phyloP scores from a whole-genome alignment of 148 eudicot species.

The Gaultheria prostrata region DNA sequence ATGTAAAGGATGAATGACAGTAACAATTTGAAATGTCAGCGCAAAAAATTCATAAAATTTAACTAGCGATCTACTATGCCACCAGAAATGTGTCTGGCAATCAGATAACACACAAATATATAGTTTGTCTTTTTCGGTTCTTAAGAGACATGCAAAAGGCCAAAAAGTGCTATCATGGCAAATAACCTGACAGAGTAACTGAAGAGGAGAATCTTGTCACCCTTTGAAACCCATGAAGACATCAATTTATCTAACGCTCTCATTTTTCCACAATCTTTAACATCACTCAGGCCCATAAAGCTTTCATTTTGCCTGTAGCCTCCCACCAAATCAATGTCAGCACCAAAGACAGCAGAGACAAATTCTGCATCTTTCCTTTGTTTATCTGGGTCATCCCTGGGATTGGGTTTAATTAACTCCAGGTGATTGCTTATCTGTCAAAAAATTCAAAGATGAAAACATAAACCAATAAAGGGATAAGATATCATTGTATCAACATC shows the following conservation, averaged over 20 bases:
- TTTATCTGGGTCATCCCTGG: slow-evolving; percentile 78
- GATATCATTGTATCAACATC: not conserved
- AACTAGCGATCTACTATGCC: not conserved
- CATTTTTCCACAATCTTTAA: slow-evolving; percentile 93
- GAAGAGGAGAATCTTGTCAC: slow-evolving; percentile 91
- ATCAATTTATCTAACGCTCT: slow-evolving; percentile 79
- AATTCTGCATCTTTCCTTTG: slow-evolving; percentile 84
- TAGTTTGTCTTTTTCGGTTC: not conserved
- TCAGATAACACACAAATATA: not conserved
- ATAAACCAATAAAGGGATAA: slow-evolving; percentile 6
- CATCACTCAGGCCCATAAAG: slow-evolving; percentile 93
- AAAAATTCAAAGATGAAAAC: slow-evolving; percentile 15
- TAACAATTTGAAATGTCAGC: not conserved
- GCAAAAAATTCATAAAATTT: not conserved
- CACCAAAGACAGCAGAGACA: slow-evolving; percentile 76
- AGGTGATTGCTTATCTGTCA: slow-evolving; percentile 90
- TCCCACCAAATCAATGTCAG: slow-evolving; percentile 75
- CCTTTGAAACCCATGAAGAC: slow-evolving; percentile 71
- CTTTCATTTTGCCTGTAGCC: slow-evolving; percentile 63
- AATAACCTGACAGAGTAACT: slow-evolving; percentile 90
- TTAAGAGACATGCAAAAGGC: not conserved
- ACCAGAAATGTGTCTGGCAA: not conserved
- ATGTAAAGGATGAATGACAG: not conserved
- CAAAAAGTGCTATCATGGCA: slow-evolving; percentile 17
- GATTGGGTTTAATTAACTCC: slow-evolving; percentile 95